phyloP scores from a whole-genome alignment of 1,139 yeast genomes.

The Kluyveromyces sp. region DNA sequence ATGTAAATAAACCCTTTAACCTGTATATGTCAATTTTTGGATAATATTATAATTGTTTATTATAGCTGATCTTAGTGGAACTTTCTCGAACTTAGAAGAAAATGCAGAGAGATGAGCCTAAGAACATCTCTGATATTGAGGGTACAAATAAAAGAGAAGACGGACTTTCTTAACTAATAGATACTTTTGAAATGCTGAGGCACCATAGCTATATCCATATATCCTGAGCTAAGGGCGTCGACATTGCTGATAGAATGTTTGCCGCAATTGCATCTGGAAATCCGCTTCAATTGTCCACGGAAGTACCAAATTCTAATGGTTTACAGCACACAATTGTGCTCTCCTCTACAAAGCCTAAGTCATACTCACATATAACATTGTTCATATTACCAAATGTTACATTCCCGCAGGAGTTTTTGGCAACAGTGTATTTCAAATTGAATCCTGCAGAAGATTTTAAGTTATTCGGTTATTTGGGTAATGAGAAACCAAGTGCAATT shows the following conservation, averaged over 20 bases:
- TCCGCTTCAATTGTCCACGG: constrained; percentile 30
- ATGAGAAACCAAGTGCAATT: constrained; percentile 81
- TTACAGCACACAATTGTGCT: constrained; percentile 30
- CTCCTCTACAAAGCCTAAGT: constrained; percentile 29
- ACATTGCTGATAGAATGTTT: constrained; percentile 21
- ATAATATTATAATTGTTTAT: not conserved
- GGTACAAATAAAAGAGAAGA: not conserved
- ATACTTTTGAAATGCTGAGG: too few species aligned
- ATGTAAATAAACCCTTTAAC: not conserved
- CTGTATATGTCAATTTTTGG: not conserved
- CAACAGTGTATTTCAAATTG: constrained; percentile 80
- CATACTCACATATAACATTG: constrained; percentile 58
- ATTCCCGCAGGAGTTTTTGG: constrained; percentile 65
- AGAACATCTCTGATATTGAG: too few species aligned
- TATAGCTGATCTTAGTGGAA: not conserved
- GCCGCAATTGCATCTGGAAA: constrained; percentile 34
- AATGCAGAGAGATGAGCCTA: not conserved
- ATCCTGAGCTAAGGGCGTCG: not conserved
- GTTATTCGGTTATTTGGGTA: constrained; percentile 68
- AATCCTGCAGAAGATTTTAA: constrained; percentile 65
- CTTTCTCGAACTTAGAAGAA: not conserved
- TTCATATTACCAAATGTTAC: constrained; percentile 64
- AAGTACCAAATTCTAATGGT: constrained; percentile 32
- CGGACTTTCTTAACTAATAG: too few species aligned
- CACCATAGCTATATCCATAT: not conserved